Evolutionary conservation across 2,329 filamentous ascomycete species (phyloP).

Genomic region (Diaporthe aspalathi): DNA sequence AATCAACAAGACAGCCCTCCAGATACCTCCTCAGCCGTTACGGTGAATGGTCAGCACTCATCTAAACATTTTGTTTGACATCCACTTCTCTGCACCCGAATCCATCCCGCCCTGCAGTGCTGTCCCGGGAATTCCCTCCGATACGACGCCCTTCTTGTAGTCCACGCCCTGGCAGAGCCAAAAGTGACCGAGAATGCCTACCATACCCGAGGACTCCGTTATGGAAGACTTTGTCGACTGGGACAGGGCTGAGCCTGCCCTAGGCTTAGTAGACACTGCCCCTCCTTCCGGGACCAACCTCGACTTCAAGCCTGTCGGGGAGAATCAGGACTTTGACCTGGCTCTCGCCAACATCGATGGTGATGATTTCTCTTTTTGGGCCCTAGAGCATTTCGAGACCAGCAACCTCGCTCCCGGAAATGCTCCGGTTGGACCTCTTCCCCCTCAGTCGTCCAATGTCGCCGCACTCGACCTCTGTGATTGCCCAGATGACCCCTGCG

Average conservation of each 20-base stretch:
- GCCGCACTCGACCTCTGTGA: conserved; percentile 53
- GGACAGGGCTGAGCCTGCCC: conserved; percentile 60
- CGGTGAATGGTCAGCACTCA: conserved; percentile 29
- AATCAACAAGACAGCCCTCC: conserved; percentile 14
- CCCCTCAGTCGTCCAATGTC: conserved; percentile 34
- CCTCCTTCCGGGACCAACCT: conserved; percentile 51
- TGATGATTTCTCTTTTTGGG: conserved; percentile 70
- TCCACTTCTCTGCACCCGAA: conserved; percentile 27
- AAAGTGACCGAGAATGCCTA: conserved; percentile 38
- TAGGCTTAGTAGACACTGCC: conserved; percentile 42
- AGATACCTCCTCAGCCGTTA: not conserved
- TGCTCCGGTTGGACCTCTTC: conserved; percentile 9
- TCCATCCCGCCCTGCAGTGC: conserved; percentile 18
- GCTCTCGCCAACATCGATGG: conserved; percentile 67
- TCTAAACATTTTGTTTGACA: conserved; percentile 19
- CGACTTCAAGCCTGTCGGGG: conserved; percentile 41
- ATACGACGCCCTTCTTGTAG: conserved; percentile 35
- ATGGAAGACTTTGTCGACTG: conserved; percentile 74
- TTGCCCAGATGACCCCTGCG: conserved; percentile 61
- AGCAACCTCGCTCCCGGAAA: conserved; percentile 48
- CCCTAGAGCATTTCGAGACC: conserved; percentile 67
- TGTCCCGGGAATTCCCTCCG: conserved; percentile 18
- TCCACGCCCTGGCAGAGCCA: conserved; percentile 27
- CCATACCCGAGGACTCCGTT: conserved; percentile 39
- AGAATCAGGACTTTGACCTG: conserved; percentile 60